Evolutionary conservation across 2,329 filamentous ascomycete genomes (phyloP), one percentile per base, ranked within the genome.

Genomic region (Alternaria angustiovoidea): DNA sequence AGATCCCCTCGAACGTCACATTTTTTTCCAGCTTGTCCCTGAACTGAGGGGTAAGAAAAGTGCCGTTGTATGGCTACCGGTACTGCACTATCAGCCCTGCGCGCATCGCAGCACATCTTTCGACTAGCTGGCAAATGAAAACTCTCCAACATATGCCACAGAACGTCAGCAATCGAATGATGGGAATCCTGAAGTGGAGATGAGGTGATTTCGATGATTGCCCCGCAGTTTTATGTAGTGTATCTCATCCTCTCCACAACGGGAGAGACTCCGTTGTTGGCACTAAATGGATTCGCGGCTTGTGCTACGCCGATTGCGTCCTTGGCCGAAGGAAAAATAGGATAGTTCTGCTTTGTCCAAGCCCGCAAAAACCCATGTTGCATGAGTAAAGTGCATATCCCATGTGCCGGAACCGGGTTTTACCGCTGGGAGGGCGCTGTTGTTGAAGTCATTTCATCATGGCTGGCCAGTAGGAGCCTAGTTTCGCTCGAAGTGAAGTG

Each of bases 381-480:
- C 67, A 69, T 68, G 52, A 20, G 26, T 26, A 57, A 54, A 62
- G 61, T 54, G 51, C 52, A 57, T 64, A 49, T 67, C 22, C 59
- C 64, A 66, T 69, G 57, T 67, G 61, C 59, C 57, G 61, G 62
- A 63, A 62, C 68, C 67, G 67, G 65, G 28, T 62, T 65, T 24
- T 64, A 54, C 64, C 62, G 64, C 56, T 61, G 48, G 32, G 28
- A 47, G 36, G 47, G 42, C 56, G 55, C 47, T 63, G 52, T 24
- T 53, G 46, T 57, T 46, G n/a, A 64, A 71, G 72, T 75, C 72
- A 69, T 75, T 68, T 68, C 74, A 75, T 76, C 74, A 76, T 76
- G 61, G 62, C 44, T 59, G 61, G 52, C 68, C 68, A 65, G 63
- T 73, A 70, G 59, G 42, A 73, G 72, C 60, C 54, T 69, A 70